phyloP scores from a whole-genome alignment of 345 rosid species.

The Reutealis trisperma region DNA sequence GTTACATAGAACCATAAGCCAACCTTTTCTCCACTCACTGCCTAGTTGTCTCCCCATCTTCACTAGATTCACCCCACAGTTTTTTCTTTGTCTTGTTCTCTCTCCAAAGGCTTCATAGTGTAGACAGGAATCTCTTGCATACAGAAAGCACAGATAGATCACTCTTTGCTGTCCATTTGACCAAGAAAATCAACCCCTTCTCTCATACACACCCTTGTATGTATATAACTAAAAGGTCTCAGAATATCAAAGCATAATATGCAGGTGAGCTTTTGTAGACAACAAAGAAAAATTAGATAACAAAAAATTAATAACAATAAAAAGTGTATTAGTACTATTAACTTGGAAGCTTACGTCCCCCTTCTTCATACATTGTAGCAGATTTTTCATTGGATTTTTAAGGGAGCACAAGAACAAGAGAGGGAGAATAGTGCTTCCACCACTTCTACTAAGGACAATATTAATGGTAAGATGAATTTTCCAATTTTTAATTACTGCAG shows the following conservation, averaged over 20 bases:
- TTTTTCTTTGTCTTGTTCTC: conserved; percentile 56
- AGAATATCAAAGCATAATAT: conserved; percentile 40
- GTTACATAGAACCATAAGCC: conserved; percentile 42
- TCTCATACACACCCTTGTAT: not conserved
- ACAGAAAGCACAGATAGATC: conserved; percentile 60
- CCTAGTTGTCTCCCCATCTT: conserved; percentile 45
- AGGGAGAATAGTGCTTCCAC: conserved; percentile 13
- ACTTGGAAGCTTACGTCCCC: conserved; percentile 9
- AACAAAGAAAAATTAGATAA: not conserved
- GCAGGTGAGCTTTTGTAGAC: conserved; percentile 54
- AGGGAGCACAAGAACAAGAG: conserved; percentile 41
- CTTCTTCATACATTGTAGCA: conserved; percentile 41
- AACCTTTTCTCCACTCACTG: conserved; percentile 39
- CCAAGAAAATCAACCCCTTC: conserved; percentile 24
- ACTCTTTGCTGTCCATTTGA: conserved; percentile 52
- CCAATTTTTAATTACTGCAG: not conserved
- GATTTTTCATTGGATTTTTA: conserved; percentile 62
- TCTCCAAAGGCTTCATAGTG: conserved; percentile 24
- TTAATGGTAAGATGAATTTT: conserved; percentile 26
- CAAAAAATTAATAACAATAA: too few species aligned
- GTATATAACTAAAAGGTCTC: not conserved
- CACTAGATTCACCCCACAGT: conserved; percentile 36
- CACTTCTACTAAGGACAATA: conserved; percentile 5
- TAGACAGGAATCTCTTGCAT: conserved; percentile 46
- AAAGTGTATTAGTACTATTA: not conserved